Percentiles rank a stretch among this genome's conserved stretches.
Evolutionary conservation across 768 basidiomycete genomes (phyloP).

Genomic region (Pleurotus djamor): DNA sequence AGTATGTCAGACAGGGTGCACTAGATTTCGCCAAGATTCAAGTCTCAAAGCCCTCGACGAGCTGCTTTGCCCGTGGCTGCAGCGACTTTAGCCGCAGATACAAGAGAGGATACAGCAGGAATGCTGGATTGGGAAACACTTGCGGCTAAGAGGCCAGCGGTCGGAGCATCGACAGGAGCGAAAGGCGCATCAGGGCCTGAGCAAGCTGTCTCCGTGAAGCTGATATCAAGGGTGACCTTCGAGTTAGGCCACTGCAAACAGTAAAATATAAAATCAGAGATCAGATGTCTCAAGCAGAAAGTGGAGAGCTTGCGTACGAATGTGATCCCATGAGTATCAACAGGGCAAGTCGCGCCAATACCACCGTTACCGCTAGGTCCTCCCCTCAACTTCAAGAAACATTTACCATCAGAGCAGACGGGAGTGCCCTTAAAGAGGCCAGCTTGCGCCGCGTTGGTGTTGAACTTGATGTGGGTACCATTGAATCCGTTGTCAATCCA

Average conservation of each 20-base stretch:
- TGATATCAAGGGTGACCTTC: background rate
- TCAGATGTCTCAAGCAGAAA: background rate
- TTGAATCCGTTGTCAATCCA: background rate
- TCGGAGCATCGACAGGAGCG: background rate
- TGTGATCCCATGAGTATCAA: background rate
- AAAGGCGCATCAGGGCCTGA: constrained; percentile 1
- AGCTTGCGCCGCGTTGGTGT: constrained; percentile 2
- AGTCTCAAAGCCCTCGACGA: too few relatives aligned
- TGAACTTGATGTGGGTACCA: constrained; percentile 2
- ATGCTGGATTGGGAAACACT: background rate
- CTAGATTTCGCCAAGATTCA: too few relatives aligned
- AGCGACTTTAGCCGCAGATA: background rate
- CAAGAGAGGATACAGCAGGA: background rate
- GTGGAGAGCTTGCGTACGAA: background rate
- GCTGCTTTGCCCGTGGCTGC: background rate
- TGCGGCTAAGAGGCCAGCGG: background rate
- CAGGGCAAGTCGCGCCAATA: background rate
- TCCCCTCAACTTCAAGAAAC: constrained; percentile 1
- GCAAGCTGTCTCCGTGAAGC: constrained; percentile 5
- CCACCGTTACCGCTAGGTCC: constrained; percentile 1
- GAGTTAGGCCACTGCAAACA: constrained; percentile 3
- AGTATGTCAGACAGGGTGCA: too few relatives aligned
- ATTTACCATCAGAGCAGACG: background rate
- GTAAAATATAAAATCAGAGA: too few relatives aligned
- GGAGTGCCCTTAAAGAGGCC: background rate